A percentile compares a stretch with the other conserved stretches of the same genome.
Evolutionary conservation across 1,139 yeast species (phyloP).

Genomic region (Hanseniaspora uvarum): DNA sequence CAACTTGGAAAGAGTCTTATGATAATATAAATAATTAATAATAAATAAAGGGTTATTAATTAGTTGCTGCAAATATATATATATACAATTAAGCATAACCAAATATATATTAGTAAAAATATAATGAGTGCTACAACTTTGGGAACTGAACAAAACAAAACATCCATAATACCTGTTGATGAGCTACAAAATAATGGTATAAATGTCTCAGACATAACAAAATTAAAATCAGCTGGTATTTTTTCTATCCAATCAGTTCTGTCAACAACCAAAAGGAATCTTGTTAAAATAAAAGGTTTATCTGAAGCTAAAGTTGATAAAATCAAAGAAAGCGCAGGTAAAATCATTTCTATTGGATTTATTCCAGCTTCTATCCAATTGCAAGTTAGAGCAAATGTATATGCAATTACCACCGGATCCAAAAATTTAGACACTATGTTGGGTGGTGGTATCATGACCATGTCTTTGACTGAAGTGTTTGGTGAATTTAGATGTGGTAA

Average conservation of each 20-base stretch:
- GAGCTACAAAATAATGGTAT: slow-evolving; percentile 49
- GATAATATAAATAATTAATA: no score
- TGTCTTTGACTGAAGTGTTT: slow-evolving; percentile 88
- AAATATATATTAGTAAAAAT: background rate
- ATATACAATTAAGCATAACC: background rate
- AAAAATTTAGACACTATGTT: slow-evolving; percentile 83
- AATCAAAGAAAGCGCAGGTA: slow-evolving; percentile 69
- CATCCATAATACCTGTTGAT: slow-evolving; percentile 37
- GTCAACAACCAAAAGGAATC: slow-evolving; percentile 71
- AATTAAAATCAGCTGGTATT: slow-evolving; percentile 44
- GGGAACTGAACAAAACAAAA: background rate
- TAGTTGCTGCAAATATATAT: no score
- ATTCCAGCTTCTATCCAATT: slow-evolving; percentile 96
- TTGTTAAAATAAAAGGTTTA: slow-evolving; percentile 75
- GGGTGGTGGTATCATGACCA: slow-evolving; percentile 97
- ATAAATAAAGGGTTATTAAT: no score
- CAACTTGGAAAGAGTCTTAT: no score
- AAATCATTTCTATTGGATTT: slow-evolving; percentile 88
- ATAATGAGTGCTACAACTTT: slow-evolving; percentile 4
- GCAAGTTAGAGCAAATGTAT: slow-evolving; percentile 76
- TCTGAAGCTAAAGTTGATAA: slow-evolving; percentile 93
- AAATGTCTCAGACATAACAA: slow-evolving; percentile 49
- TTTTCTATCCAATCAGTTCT: slow-evolving; percentile 82
- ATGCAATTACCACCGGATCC: slow-evolving; percentile 90
- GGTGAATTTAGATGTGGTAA: slow-evolving; percentile 98